Base-by-base conservation (phyloP, 164 flowering plant species). In the Vitis riparia region DNA sequence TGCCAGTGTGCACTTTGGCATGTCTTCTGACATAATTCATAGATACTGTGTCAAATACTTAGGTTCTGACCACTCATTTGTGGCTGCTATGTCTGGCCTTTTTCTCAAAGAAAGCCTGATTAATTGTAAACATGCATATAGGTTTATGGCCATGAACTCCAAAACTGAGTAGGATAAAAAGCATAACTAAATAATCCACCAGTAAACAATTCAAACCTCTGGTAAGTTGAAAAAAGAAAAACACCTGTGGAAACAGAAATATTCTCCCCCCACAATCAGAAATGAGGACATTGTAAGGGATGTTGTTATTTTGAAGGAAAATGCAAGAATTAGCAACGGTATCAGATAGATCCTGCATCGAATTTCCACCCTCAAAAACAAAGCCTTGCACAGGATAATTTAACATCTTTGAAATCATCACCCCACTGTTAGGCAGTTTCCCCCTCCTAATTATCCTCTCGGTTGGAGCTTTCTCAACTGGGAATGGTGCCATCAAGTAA, bases 161-260 rank as follows among this genome's bases (percentile, higher is more conserved):
- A 23, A 23, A 23, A 23, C 27, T 23, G 27, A 23, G 27, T 23
- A 23, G 27, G 27, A 23, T 23, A 23, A 23, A 23, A 23, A 16
- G 1, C 2, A 9, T 5, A 19, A 29, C 51, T 53, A 13, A 29
- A 19, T 27, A 67, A 23, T 8, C 9, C 13, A n/a, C n/a, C 11
- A 65, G 10, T 37, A 11, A 15, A 49, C 62, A 2, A 37, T 5
- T 37, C 44, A 37, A 37, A 37, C 7, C 44, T 37, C 44, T 37
- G 44, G 44, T 37, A 23, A 23, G 44, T 37, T 37, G 44, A 1
- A 23, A 23, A 23, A 23, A 23, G 1, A 23, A 23, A 23, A 49
- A 68, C 79, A 93, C 98, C 94, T 93, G 97, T 12, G 96, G 97
- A 59, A 91, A 74, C 63, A 91, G 77, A 71, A 90, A 91, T 55